These are phyloP conservation scores for Lophium mytilinum DNA, from an alignment of 495 filamentous ascomycete genomes.

Conservation along the genomic window DNA sequence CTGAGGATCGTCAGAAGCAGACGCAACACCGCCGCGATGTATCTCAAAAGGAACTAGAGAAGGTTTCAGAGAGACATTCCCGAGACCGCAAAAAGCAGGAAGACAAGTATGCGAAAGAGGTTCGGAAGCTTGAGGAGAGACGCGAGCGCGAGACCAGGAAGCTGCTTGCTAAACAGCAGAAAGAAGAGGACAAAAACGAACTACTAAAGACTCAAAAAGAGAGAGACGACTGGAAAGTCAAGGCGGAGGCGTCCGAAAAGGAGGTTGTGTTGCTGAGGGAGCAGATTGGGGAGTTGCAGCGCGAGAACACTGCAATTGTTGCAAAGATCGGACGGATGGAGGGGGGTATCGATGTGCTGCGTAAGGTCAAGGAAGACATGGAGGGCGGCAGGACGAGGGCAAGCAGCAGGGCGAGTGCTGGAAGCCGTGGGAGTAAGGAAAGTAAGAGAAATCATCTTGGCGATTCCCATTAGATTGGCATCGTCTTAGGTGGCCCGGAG, in stretches of 20 bases:
- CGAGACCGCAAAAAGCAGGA: slow-evolving; percentile 52
- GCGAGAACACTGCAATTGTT: slow-evolving; percentile 42
- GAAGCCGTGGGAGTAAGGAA: slow-evolving; percentile 10
- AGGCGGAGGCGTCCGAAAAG: slow-evolving; percentile 25
- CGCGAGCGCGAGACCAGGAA: slow-evolving; percentile 32
- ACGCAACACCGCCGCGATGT: slow-evolving; percentile 47
- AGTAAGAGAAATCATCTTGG: slow-evolving; percentile 5
- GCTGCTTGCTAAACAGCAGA: slow-evolving; percentile 26
- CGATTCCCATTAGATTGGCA: no score
- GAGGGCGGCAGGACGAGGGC: slow-evolving; percentile 7
- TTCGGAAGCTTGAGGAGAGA: slow-evolving; percentile 56
- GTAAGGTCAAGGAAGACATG: slow-evolving; percentile 27
- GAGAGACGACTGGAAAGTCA: slow-evolving; percentile 31
- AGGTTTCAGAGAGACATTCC: slow-evolving; percentile 51
- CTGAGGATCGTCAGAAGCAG: slow-evolving; percentile 39
- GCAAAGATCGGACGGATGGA: slow-evolving; percentile 43
- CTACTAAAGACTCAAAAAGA: slow-evolving; percentile 25
- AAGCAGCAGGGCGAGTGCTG: slow-evolving; percentile 17
- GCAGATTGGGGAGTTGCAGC: slow-evolving; percentile 37
- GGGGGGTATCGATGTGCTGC: slow-evolving; percentile 28
- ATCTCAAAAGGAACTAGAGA: slow-evolving; percentile 39
- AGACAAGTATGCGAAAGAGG: slow-evolving; percentile 55
- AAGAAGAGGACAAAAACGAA: slow-evolving; percentile 31
- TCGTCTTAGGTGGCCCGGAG: no score
- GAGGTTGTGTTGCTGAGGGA: slow-evolving; percentile 32